Conservation (phyloP, 2,329 filamentous ascomycete genomes). For the Venturia asperata region DNA sequence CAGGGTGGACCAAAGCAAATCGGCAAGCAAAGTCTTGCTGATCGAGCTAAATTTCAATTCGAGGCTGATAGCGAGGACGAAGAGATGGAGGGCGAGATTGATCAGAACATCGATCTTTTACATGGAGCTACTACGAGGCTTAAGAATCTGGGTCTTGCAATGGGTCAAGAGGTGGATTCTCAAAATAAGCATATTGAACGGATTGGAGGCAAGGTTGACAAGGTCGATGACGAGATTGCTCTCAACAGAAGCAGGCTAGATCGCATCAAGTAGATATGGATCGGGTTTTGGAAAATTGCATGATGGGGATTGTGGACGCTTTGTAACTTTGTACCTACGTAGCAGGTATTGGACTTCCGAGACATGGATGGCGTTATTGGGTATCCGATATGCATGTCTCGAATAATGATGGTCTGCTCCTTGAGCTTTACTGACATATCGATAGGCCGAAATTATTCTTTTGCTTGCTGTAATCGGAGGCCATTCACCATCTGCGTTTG, state of each 20-base stretch:
- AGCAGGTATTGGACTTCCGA: background rate
- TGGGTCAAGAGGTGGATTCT: constrained; percentile 64
- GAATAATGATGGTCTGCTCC: background rate
- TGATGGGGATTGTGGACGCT: background rate
- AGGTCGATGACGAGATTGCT: constrained; percentile 71
- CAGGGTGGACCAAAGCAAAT: constrained; percentile 42
- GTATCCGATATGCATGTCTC: background rate
- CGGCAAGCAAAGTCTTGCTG: constrained; percentile 48
- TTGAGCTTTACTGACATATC: too few relatives aligned
- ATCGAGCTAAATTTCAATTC: constrained; percentile 68
- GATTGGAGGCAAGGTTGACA: constrained; percentile 66
- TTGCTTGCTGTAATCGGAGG: background rate
- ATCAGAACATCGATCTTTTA: constrained; percentile 23
- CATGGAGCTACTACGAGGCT: constrained; percentile 56
- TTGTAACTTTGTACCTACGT: background rate
- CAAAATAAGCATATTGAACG: constrained; percentile 73
- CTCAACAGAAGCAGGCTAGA: constrained; percentile 69
- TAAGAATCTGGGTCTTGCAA: constrained; percentile 66
- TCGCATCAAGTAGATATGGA: constrained; percentile 44
- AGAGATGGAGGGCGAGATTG: constrained; percentile 22
- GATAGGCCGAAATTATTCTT: background rate
- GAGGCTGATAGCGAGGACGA: constrained; percentile 44
- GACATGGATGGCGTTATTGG: background rate
- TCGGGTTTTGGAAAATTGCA: background rate
- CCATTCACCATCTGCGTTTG: too few relatives aligned